Conservation (phyloP, 176 grass and related monocot genomes). For the Triticum dicoccoides region DNA sequence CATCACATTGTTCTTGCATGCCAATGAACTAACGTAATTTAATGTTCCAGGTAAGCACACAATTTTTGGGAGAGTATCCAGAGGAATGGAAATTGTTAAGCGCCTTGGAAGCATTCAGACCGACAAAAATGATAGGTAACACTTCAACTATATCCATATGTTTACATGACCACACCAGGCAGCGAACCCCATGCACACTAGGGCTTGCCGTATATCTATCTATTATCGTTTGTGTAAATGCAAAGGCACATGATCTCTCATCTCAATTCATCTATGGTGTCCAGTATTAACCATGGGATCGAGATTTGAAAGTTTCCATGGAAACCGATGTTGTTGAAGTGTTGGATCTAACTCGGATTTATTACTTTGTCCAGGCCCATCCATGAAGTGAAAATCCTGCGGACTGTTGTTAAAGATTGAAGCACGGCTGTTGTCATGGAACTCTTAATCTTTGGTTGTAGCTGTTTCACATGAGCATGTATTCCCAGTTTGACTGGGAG, state of each 20-base stretch:
- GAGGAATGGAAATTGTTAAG: conserved; percentile 90
- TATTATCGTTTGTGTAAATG: no score
- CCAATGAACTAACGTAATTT: background rate
- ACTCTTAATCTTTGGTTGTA: background rate
- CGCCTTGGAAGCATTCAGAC: conserved; percentile 94
- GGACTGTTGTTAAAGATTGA: conserved; percentile 83
- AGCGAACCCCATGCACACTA: no score
- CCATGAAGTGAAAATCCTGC: conserved; percentile 90
- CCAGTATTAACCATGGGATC: no score
- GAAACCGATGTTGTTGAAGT: background rate
- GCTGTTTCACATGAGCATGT: background rate
- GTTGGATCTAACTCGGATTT: background rate
- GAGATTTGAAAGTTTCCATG: no score
- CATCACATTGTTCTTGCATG: background rate
- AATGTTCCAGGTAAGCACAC: conserved; percentile 83
- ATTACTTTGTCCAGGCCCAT: conserved; percentile 61
- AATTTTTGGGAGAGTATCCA: conserved; percentile 88
- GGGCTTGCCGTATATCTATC: no score
- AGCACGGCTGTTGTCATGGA: background rate
- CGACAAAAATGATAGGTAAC: conserved; percentile 81
- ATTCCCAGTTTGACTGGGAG: background rate
- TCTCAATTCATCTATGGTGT: background rate
- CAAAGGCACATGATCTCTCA: no score
- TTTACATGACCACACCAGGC: background rate
- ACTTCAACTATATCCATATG: background rate